Conservation (phyloP, 768 basidiomycete genomes). For the Chiua virens region DNA sequence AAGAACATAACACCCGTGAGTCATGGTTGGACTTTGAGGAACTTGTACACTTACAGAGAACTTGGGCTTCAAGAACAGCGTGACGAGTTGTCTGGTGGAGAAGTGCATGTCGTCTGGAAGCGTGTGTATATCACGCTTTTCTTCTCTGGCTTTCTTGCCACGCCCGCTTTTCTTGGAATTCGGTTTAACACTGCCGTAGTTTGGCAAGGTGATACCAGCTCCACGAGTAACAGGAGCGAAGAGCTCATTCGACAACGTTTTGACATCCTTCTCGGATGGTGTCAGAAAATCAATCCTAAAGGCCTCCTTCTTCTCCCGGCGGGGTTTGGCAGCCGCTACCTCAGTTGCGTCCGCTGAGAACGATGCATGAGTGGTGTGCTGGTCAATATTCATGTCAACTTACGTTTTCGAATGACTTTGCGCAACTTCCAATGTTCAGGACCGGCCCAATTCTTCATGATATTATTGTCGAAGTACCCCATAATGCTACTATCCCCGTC, state of each 20-base stretch:
- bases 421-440: conserved; percentile 98
- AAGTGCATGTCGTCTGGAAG: conserved; percentile 99
- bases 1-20: conserved; percentile 2
- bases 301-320: conserved; percentile 75
- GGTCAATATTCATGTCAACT: conserved; percentile 24
- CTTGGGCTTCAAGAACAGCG: conserved; percentile 94
- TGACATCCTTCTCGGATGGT: conserved; percentile 57
- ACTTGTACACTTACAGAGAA: conserved; percentile 65
- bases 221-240: conserved; percentile 79
- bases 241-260: conserved; percentile 64
- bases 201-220: conserved; percentile 65
- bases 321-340: conserved; percentile 49
- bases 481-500: conserved; percentile 59
- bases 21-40: background rate
- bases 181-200: conserved; percentile 38
- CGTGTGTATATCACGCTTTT: conserved; percentile 71
- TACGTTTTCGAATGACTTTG: conserved; percentile 76
- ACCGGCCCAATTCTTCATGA: conserved; percentile 96
- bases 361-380: background rate
- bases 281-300: conserved; percentile 80
- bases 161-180: conserved; percentile 36
- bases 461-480: conserved; percentile 88
- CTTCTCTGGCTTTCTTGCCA: conserved; percentile 49
- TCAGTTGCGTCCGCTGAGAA: conserved; percentile 50
- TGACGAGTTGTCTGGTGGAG: conserved; percentile 83